Conservation (phyloP, 441 rosid genomes). For the Hura crepitans region DNA sequence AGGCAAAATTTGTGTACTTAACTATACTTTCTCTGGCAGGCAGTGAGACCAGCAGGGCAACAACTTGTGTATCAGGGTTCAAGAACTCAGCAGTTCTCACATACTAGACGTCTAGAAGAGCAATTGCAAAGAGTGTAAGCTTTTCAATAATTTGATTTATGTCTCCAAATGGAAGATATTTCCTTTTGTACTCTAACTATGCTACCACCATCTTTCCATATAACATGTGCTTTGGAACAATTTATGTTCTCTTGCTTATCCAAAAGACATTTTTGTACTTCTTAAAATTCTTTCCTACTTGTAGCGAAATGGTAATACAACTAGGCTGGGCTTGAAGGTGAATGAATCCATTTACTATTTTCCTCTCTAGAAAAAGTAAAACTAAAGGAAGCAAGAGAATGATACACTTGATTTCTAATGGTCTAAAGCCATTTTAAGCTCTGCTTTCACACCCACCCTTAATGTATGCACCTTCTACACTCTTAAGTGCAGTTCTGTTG, state of each 20-base stretch:
- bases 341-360: neutral
- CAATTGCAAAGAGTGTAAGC: conserved; percentile 63
- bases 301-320: neutral
- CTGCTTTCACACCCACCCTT: neutral
- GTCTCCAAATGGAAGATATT: neutral
- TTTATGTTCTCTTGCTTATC: neutral
- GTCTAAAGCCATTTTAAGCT: neutral
- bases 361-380: neutral
- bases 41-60: conserved; percentile 37
- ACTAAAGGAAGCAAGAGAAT: neutral
- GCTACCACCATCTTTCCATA: neutral
- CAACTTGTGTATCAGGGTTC: conserved; percentile 45
- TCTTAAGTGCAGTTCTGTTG: neutral
- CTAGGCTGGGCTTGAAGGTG: neutral
- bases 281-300: neutral
- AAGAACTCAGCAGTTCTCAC: conserved; percentile 39
- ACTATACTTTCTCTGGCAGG: conserved; percentile 37
- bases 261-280: neutral
- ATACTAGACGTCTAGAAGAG: conserved; percentile 47
- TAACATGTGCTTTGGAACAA: neutral
- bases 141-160: conserved; percentile 5
- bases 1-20: neutral
- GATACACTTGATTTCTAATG: neutral
- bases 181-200: conserved; percentile 8
- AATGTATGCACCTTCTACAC: neutral